These are phyloP conservation scores for Closterium sp. DNA, from an alignment of 139 green algal species.

Conservation along the genomic window DNA sequence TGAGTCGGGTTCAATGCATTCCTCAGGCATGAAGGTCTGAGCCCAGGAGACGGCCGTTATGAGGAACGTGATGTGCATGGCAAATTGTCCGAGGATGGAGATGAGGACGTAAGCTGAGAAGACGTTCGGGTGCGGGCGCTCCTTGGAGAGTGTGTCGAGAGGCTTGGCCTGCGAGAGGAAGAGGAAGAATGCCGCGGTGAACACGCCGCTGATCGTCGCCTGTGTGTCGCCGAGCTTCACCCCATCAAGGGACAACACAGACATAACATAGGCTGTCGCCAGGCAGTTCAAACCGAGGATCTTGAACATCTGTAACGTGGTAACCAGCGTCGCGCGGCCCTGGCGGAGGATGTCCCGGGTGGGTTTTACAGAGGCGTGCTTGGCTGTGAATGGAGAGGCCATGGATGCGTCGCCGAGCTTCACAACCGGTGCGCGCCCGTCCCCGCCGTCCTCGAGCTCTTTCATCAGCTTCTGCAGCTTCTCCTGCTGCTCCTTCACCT, in stretches of 20 bases:
- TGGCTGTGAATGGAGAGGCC: slow-evolving; percentile 63
- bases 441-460: slow-evolving; percentile 36
- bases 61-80: slow-evolving; percentile 76
- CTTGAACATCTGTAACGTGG: slow-evolving; percentile 97
- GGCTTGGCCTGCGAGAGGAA: slow-evolving; percentile 91
- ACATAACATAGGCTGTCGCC: slow-evolving; percentile 85
- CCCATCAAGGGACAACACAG: slow-evolving; percentile 87
- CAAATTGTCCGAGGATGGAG: slow-evolving; percentile 90
- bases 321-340: slow-evolving; percentile 63
- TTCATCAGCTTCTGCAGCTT: slow-evolving; percentile 43
- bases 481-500: slow-evolving; percentile 46
- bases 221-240: slow-evolving; percentile 65
- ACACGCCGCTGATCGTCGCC: slow-evolving; percentile 49
- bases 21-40: slow-evolving; percentile 55
- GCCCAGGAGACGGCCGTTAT: slow-evolving; percentile 46
- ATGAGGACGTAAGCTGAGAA: slow-evolving; percentile 92
- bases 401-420: slow-evolving; percentile 64
- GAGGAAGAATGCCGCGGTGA: slow-evolving; percentile 89
- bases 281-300: slow-evolving; percentile 97
- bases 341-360: slow-evolving; percentile 59
- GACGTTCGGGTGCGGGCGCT: slow-evolving; percentile 87
- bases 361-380: slow-evolving; percentile 54
- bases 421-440: slow-evolving; percentile 47
- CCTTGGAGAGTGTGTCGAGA: slow-evolving; percentile 67
- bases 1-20: slow-evolving; percentile 73